Percentiles rank a stretch among this genome's conserved stretches.
These are phyloP conservation scores for Fusarium torulosum DNA, from an alignment of 2,329 filamentous ascomycete species.

Conservation along the genomic window DNA sequence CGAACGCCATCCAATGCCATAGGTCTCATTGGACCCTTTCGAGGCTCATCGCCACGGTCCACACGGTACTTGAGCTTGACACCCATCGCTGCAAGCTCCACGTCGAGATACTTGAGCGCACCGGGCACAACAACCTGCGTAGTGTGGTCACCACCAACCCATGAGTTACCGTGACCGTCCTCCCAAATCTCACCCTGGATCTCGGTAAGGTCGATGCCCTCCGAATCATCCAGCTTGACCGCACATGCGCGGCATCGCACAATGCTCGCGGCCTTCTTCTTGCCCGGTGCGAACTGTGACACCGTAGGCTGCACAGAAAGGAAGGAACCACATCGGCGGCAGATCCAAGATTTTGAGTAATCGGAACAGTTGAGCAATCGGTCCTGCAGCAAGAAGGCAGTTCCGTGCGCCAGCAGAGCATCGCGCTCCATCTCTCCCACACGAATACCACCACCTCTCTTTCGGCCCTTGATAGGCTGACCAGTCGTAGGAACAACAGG, in stretches of 20 bases:
- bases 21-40: slow-evolving; percentile 64
- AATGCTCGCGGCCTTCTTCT: slow-evolving; percentile 74
- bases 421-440: slow-evolving; percentile 99
- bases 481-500: slow-evolving; percentile 91
- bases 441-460: slow-evolving; percentile 97
- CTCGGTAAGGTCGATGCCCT: slow-evolving; percentile 67
- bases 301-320: slow-evolving; percentile 86
- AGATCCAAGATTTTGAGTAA: slow-evolving; percentile 90
- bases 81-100: slow-evolving; percentile 96
- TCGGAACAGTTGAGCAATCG: slow-evolving; percentile 97
- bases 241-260: slow-evolving; percentile 87
- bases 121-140: slow-evolving; percentile 93
- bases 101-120: slow-evolving; percentile 92
- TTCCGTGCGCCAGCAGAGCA: slow-evolving; percentile 92
- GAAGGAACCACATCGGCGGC: slow-evolving; percentile 90
- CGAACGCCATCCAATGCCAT: slow-evolving; percentile 50
- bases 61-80: slow-evolving; percentile 88
- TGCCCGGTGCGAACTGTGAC: slow-evolving; percentile 69
- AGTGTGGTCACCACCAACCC: slow-evolving; percentile 89
- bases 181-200: slow-evolving; percentile 87
- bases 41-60: slow-evolving; percentile 73
- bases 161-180: slow-evolving; percentile 86
- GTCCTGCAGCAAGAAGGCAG: slow-evolving; percentile 94
- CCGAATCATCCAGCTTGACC: slow-evolving; percentile 67
- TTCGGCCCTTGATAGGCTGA: slow-evolving; percentile 96